These are phyloP conservation scores for Trifolium subterraneum DNA, from an alignment of 306 rosid species.

Conservation along the genomic window DNA sequence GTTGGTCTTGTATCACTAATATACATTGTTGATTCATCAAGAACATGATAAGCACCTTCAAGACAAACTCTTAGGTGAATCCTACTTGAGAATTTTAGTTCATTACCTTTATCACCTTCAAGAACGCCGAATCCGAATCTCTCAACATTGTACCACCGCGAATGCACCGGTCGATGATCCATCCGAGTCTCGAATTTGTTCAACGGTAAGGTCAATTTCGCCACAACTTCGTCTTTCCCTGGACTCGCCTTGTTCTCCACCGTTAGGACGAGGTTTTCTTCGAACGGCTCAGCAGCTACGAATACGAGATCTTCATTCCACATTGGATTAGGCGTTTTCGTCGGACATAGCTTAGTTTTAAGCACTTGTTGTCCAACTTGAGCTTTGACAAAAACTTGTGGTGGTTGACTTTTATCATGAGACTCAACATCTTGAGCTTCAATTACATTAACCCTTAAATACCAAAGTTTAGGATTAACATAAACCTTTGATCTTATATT, in stretches of 20 bases:
- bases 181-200: conserved; percentile 65
- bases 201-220: conserved; percentile 49
- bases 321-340: conserved; percentile 58
- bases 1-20: conserved; percentile 84
- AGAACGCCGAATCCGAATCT: conserved; percentile 72
- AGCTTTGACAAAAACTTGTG: conserved; percentile 71
- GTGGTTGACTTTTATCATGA: conserved; percentile 59
- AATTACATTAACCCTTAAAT: conserved; percentile 75
- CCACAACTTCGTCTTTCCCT: conserved; percentile 65
- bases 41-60: conserved; percentile 87
- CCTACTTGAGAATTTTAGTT: conserved; percentile 63
- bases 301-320: conserved; percentile 87
- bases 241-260: conserved; percentile 62
- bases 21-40: conserved; percentile 82
- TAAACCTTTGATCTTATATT: conserved; percentile 78
- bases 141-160: conserved; percentile 75
- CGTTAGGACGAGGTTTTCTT: conserved; percentile 65
- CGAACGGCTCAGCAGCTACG: conserved; percentile 90
- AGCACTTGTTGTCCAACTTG: conserved; percentile 75
- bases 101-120: conserved; percentile 75
- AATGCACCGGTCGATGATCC: conserved; percentile 70
- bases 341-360: conserved; percentile 66
- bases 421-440: conserved; percentile 86
- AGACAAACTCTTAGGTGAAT: conserved; percentile 64
- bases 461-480: conserved; percentile 84